Base-by-base conservation (phyloP, 108 stramenopile species). In the Skeletonema menzelii region DNA sequence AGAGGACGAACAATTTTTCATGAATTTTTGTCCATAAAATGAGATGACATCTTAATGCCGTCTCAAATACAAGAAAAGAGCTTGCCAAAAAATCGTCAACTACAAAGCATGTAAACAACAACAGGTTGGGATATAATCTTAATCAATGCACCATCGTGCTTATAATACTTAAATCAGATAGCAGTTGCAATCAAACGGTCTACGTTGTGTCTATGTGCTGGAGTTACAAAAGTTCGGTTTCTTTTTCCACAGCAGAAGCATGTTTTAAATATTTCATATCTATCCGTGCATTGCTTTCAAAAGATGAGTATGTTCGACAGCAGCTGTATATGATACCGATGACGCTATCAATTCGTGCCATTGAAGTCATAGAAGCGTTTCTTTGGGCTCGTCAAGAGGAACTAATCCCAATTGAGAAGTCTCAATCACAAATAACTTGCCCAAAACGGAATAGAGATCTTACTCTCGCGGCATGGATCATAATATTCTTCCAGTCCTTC, bases 311-410 rank as follows among this genome's bases (percentile, higher is more conserved):
- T 6, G 30, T 59, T n/a, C 30, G 59, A 40, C 59, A 59, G 59
- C 59, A 59, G 34, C 1, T 59, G 1, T n/a, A 38, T 38, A 15
- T 59, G 30, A 31, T 59, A 38, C 59, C 59, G 5, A 38, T 59
- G 59, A 15, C 32, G 13, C 15, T 59, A 22, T 59, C 59, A 20
- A 34, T 59, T 34, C 59, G 22, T 30, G 32, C 17, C 59, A 34
- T 59, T 17, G 59, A 59, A 59, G 32, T 59, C 15, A 34, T 59
- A 15, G 59, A 59, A 5, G 59, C 59, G n/a, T 34, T 59, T 14
- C 59, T 59, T 59, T 59, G 59, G 59, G 59, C 59, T 34, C 30
- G 15, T 15, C 59, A 1, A 20, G 59, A 59, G 14, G 59, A 59
- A 20, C 1, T 46, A 0, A 46, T 46, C 0, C 15, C 44, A 17